Percentiles rank a stretch among this genome's conserved stretches.
These are phyloP conservation scores for Pistacia atlantica DNA, from an alignment of 345 rosid species.

Conservation along the genomic window DNA sequence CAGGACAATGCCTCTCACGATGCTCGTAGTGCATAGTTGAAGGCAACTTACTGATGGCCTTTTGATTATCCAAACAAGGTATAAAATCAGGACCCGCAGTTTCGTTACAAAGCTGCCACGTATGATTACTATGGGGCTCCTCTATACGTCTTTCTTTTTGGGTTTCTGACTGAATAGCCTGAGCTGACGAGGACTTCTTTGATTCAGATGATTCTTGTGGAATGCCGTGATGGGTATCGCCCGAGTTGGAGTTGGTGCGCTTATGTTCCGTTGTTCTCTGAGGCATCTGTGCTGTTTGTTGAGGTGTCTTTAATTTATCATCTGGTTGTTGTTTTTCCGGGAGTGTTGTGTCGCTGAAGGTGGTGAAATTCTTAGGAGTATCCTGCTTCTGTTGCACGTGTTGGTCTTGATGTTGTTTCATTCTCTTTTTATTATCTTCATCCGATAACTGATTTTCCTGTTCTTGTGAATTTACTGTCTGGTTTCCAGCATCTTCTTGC, in stretches of 20 bases:
- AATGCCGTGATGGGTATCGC: constrained; percentile 48
- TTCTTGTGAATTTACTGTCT: constrained; percentile 31
- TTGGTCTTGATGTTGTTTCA: constrained; percentile 29
- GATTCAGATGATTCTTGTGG: constrained; percentile 83
- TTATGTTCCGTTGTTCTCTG: constrained; percentile 15
- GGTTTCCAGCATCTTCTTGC: constrained; percentile 52
- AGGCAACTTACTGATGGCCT: constrained; percentile 56
- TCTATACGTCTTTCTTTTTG: constrained; percentile 73
- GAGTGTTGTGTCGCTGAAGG: constrained; percentile 32
- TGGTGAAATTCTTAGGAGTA: background rate
- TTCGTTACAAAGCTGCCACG: constrained; percentile 78
- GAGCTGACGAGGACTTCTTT: constrained; percentile 74
- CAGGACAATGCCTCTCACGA: constrained; percentile 95
- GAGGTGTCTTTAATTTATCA: constrained; percentile 18
- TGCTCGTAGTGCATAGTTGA: constrained; percentile 74
- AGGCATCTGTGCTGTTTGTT: constrained; percentile 8
- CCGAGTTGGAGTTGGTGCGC: constrained; percentile 15
- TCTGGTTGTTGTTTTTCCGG: constrained; percentile 26
- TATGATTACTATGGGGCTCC: constrained; percentile 31
- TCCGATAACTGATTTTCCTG: constrained; percentile 24
- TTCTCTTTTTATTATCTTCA: constrained; percentile 25
- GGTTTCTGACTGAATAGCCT: constrained; percentile 62
- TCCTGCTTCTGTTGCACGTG: constrained; percentile 10
- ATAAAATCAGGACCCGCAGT: constrained; percentile 86
- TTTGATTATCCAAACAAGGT: constrained; percentile 90